phyloP scores from a whole-genome alignment of 2,329 filamentous ascomycete species.

The Colletotrichum caudatum region DNA sequence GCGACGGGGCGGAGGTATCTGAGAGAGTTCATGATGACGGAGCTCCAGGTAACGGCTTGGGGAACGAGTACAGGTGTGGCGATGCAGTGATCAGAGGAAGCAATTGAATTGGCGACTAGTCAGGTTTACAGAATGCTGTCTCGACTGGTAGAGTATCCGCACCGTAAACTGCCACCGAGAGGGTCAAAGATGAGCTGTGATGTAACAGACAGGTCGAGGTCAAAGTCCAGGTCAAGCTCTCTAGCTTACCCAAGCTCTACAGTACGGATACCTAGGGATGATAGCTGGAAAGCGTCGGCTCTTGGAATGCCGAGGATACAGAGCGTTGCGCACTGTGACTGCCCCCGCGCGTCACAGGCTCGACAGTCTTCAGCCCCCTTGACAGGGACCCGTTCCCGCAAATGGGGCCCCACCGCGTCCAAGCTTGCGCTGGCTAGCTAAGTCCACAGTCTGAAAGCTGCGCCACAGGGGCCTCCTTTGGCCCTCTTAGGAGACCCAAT shows the following conservation, averaged over 20 bases:
- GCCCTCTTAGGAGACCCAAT: slow-evolving; percentile 19
- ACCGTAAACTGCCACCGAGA: not conserved
- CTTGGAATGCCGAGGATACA: slow-evolving; percentile 46
- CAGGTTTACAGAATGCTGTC: not conserved
- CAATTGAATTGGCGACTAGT: not conserved
- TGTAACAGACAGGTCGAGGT: slow-evolving; percentile 22
- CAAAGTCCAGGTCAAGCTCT: slow-evolving; percentile 31
- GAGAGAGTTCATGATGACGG: slow-evolving; percentile 62
- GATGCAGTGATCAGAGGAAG: slow-evolving; percentile 2
- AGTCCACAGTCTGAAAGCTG: slow-evolving; percentile 7
- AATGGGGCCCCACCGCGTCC: slow-evolving; percentile 20
- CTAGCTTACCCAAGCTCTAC: slow-evolving; percentile 23
- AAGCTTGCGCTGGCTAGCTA: slow-evolving; percentile 1
- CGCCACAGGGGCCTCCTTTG: slow-evolving; percentile 24
- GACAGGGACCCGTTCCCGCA: no score
- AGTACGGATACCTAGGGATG: slow-evolving; percentile 6
- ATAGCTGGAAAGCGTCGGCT: slow-evolving; percentile 49
- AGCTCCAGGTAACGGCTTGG: slow-evolving; percentile 6
- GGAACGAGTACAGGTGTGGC: not conserved
- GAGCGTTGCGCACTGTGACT: slow-evolving; percentile 23
- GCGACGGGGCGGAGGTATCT: slow-evolving; percentile 71
- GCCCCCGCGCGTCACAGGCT: slow-evolving; percentile 37
- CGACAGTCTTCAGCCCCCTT: not conserved
- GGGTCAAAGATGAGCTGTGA: slow-evolving; percentile 7
- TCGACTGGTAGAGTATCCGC: slow-evolving; percentile 21